Base-by-base conservation (phyloP, 1,284 basidiomycete genomes). In the Austropuccinia psidii region DNA sequence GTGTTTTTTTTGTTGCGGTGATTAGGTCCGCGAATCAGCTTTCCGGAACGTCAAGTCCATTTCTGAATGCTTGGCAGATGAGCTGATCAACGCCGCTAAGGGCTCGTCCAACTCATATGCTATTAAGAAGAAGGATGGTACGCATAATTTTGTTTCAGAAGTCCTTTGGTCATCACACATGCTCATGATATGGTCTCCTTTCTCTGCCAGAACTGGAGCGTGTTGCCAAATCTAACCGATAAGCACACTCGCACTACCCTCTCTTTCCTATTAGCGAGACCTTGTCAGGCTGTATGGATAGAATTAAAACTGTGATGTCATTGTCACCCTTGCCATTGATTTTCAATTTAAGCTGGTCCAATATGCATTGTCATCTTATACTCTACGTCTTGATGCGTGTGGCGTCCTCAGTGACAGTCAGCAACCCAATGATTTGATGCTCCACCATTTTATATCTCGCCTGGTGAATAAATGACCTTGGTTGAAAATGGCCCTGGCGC, bases 31-130 rank as follows among this genome's bases (percentile, higher is more conserved):
- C 82, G 96, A 99, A 85, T 97, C 94, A 74, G 93, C 96, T 72
- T 98, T 98, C 93, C 92, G 96, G 84, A 98, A 98, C 85, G 91
- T 97, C 82, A 99, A 98, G 85, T 96, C 93, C 77, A 90, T 99
- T 79, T 92, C 93, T 76, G 78, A 79, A 76, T 98, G 95, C 85
- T 87, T 98, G 76, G 96, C 96, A 77, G 96, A 99, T 82, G 96
- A 99, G 84, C 90, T 99, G 80, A 98, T 98, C 88, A 98, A 99
- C 84, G 96, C 96, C 76, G 96, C 96, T 80, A 98, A 99, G 87
- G 96, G 96, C 78, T 98, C 96, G 75, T 98, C 94, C 81, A 99
- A 99, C 90, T 98, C 95, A 76, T 99, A 97, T 83, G 95, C 96
- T 78, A 98, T 98, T 88, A 96, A 96, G 85, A 86, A 86, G 84